phyloP scores from a whole-genome alignment of 2,329 filamentous ascomycete genomes.

The Fusarium papillatum region DNA sequence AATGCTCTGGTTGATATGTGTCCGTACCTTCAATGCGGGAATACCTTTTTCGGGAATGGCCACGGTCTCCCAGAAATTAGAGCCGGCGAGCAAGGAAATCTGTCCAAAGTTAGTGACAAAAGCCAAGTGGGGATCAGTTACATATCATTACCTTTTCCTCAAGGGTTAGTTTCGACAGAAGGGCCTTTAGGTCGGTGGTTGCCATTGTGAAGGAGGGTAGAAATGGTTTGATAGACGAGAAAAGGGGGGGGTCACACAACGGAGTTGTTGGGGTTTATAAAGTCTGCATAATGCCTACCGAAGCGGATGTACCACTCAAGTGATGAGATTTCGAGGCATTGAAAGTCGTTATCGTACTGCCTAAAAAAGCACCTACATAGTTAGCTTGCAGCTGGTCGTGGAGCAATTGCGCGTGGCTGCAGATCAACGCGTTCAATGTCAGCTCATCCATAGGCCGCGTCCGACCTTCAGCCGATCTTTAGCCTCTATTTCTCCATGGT shows the following conservation, averaged over 20 bases:
- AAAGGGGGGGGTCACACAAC: not conserved
- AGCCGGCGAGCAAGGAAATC: not conserved
- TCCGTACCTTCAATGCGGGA: not conserved
- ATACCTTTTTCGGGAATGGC: not conserved
- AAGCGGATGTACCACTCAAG: not conserved
- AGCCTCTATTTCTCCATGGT: not conserved
- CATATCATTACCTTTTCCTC: not conserved
- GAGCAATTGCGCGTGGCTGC: not conserved
- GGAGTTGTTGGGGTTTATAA: not conserved
- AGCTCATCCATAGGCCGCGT: not conserved
- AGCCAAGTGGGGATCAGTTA: not conserved
- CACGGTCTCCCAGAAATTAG: not conserved
- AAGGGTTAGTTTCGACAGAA: not conserved
- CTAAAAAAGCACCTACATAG: not conserved
- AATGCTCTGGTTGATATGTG: not conserved
- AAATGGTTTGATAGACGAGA: not conserved
- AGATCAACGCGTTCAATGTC: not conserved
- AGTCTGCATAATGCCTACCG: not conserved
- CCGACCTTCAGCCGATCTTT: not conserved
- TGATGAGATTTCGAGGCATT: not conserved
- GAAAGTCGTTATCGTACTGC: not conserved
- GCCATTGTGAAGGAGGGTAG: not conserved
- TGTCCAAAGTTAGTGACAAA: not conserved
- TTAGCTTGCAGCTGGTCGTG: not conserved
- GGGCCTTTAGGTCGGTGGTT: not conserved